These are phyloP conservation scores for Phytophthora pistaciae DNA, from an alignment of 352 stramenopile genomes.

Conservation along the genomic window DNA sequence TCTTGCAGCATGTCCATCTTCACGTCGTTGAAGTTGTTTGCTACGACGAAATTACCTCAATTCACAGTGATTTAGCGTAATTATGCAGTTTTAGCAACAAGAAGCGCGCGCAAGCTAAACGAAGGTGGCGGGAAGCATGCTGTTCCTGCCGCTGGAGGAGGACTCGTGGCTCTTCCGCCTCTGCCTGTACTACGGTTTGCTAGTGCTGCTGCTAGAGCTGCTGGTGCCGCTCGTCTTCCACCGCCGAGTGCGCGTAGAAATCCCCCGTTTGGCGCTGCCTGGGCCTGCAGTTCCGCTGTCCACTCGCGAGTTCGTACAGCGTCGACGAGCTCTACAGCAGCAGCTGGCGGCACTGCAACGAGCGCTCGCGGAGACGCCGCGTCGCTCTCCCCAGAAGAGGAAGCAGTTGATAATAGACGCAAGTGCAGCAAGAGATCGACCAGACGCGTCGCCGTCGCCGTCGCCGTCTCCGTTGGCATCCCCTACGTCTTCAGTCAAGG, in stretches of 20 bases:
- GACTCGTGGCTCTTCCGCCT: slow-evolving; percentile 58
- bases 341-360: slow-evolving; percentile 51
- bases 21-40: not conserved
- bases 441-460: slow-evolving; percentile 12
- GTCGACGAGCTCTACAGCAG: slow-evolving; percentile 46
- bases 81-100: not conserved
- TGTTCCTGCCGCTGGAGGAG: slow-evolving; percentile 62
- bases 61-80: not conserved
- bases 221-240: slow-evolving; percentile 61
- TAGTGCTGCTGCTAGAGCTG: slow-evolving; percentile 62
- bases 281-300: slow-evolving; percentile 35
- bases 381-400: slow-evolving; percentile 21
- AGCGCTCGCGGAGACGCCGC: slow-evolving; percentile 33
- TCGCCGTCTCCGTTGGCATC: slow-evolving; percentile 20
- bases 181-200: slow-evolving; percentile 65
- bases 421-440: slow-evolving; percentile 4
- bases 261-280: slow-evolving; percentile 39
- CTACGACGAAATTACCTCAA: not conserved
- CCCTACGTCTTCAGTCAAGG: slow-evolving; percentile 25
- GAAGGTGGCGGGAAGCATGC: slow-evolving; percentile 22
- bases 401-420: slow-evolving; percentile 4
- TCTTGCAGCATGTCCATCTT: not conserved
- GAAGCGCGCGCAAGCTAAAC: not conserved
- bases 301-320: slow-evolving; percentile 51
- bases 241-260: slow-evolving; percentile 57